Evolutionary conservation across 192 early-diverging fungal genomes (phyloP), one percentile per base, ranked within the genome.

Genomic region (Coemansia sp.): DNA sequence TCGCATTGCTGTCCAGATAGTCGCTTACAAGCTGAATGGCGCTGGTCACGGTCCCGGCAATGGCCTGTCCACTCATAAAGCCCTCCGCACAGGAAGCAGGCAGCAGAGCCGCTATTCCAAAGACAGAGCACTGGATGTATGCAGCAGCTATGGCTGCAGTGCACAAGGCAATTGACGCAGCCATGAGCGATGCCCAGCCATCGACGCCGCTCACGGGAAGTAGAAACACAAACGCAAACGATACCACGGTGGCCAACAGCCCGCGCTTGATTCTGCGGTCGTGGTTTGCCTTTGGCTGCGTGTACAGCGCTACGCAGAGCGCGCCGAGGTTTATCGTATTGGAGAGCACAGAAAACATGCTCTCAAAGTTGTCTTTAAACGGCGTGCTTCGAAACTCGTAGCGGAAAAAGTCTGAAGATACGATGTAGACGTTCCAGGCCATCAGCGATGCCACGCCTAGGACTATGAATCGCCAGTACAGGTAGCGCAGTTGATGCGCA

Each of bases 361-460:
- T 90, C 62, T 90, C 87, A 71, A 92, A 92, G 66, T 76, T 87
- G 66, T 86, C 67, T 18, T 72, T 72, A 58, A 86, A 88, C 1
- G 78, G 77, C 23, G 88, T 87, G 47, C 76, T 79, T 35, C 68
- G 48, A 61, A 90, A 85, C 61, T 68, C 68, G 36, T 72, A 65
- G 13, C 83, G 79, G 68, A 92, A 92, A 66, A 85, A 92, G 42
- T 84, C 87, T 0, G 88, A 84, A 6, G 89, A 87, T 3, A 85
- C 88, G 45, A 90, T 92, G 45, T 86, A 90, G 8, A 85, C 85
- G 77, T 92, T 92, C 90, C 90, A 92, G 52, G 87, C 86, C 56
- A 90, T 61, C 22, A 92, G 80, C 77, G 88, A 84, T 10, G 90
- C 83, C 20, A 87, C 62, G 30, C 90, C 90, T 52, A 89, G 87